phyloP scores from a whole-genome alignment of 2,329 filamentous ascomycete species.

The Penicillium sp. region DNA sequence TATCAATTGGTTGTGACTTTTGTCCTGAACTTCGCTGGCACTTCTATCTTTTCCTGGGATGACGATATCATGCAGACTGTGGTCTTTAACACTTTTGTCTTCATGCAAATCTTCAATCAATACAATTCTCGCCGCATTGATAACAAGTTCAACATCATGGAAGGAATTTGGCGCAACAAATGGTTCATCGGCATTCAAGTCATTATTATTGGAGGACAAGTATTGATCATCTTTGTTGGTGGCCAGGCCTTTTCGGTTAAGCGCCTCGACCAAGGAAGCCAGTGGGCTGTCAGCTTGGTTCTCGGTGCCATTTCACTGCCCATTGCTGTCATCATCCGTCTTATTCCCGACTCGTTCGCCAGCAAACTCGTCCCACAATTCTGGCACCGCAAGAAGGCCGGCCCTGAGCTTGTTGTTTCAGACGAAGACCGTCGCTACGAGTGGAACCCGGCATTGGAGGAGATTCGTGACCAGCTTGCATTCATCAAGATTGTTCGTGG shows the following conservation, averaged over 20 bases:
- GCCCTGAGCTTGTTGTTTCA: slow-evolving; percentile 45
- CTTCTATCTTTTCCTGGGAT: slow-evolving; percentile 35
- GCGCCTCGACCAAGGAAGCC: slow-evolving; percentile 58
- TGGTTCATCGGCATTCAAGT: slow-evolving; percentile 61
- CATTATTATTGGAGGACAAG: slow-evolving; percentile 68
- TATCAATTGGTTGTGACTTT: slow-evolving; percentile 45
- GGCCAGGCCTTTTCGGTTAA: slow-evolving; percentile 65
- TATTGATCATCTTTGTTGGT: slow-evolving; percentile 71
- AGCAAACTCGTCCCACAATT: slow-evolving; percentile 42
- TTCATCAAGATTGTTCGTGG: slow-evolving; percentile 65
- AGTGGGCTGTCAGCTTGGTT: slow-evolving; percentile 71
- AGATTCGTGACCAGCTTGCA: slow-evolving; percentile 63
- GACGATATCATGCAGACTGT: slow-evolving; percentile 34
- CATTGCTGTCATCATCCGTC: slow-evolving; percentile 59
- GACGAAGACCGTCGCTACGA: slow-evolving; percentile 49
- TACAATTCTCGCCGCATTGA: slow-evolving; percentile 49
- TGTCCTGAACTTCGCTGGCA: slow-evolving; percentile 48
- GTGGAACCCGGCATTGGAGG: slow-evolving; percentile 63
- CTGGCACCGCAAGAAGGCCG: slow-evolving; percentile 33
- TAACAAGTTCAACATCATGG: slow-evolving; percentile 46
- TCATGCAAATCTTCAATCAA: slow-evolving; percentile 53
- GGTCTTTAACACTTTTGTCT: slow-evolving; percentile 49
- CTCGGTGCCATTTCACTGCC: slow-evolving; percentile 68
- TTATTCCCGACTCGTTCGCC: slow-evolving; percentile 61
- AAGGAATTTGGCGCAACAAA: slow-evolving; percentile 43